Conservation (phyloP, 202 grass and related monocot genomes). For the Panicum hallii region DNA sequence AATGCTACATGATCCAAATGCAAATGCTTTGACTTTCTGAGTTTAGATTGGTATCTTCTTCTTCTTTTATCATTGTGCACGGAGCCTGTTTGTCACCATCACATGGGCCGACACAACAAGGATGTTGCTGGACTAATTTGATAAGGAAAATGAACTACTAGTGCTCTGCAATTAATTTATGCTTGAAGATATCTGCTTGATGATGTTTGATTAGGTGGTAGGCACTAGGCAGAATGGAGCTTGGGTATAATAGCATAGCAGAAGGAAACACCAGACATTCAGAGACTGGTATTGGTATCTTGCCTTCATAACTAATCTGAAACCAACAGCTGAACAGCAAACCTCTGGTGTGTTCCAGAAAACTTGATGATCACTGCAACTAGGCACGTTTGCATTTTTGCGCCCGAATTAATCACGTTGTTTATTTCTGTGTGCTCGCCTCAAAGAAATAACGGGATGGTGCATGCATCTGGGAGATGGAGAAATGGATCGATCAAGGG, state of each 20-base stretch:
- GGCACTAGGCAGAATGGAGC: neutral
- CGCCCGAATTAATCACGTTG: neutral
- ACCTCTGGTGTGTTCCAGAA: neutral
- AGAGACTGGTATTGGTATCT: neutral
- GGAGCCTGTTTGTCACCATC: constrained; percentile 25
- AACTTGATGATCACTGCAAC: neutral
- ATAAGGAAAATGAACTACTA: neutral
- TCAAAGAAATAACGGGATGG: neutral
- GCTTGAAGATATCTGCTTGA: neutral
- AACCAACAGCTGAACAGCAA: neutral
- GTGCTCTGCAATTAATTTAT: neutral
- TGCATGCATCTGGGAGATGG: neutral
- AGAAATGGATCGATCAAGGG: neutral
- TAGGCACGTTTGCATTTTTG: neutral
- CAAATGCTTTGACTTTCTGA: constrained; percentile 37
- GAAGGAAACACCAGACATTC: neutral
- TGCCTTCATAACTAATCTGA: constrained; percentile 20
- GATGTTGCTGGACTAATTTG: neutral
- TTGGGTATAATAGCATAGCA: neutral
- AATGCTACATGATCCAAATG: constrained; percentile 4
- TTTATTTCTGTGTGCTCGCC: neutral
- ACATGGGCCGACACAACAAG: neutral
- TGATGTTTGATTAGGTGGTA: neutral
- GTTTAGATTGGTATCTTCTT: neutral
- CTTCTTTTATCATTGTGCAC: neutral